Evolutionary conservation across 805 yeast genomes (phyloP), one percentile per base, ranked within the genome.

Genomic region (Danielia oregonensis): DNA sequence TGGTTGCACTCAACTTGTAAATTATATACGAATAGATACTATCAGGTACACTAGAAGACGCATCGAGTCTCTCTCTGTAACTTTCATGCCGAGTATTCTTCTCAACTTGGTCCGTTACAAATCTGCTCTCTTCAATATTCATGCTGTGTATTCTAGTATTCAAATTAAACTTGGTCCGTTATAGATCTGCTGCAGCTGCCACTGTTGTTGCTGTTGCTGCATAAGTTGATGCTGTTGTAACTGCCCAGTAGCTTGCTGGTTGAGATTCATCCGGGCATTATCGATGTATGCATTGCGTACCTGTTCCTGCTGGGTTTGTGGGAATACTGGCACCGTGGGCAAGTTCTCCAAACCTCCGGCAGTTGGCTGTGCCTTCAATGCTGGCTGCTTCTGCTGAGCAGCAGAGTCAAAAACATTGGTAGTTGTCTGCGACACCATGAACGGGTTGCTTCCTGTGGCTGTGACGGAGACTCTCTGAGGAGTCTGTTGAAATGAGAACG

Each of bases 341-440:
- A 82, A 55, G 32, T 64, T 63, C 51, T 83, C 89, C 40, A 79
- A 67, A 0, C 89, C 91, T 4, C 89, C 91, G 22, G 86, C 83
- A 2, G 87, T 81, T 2, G 77, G 72, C 49, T 76, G 82, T 11
- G 68, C 61, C 47, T 65, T 59, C 45, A 72, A 36, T 43, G 55
- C 50, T 36, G 44, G 57, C 18, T 34, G 36, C 17, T 46, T 50
- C 19, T 42, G 44, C 33, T 52, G 41, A 37, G 46, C 37, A 15
- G 46, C 61, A 11, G 41, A 30, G 32, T 54, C 43, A 34, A 67
- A 67, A 24, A 64, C 53, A 29, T 50, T 48, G 17, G 59, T 41
- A 11, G 71, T 59, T 25, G 63, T 48, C 26, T 51, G 57, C 9
- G 71, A 56, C 13, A 64, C 63, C 41, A 76, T 65, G 59, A 81